Percentiles rank a stretch among this genome's conserved stretches.
These are phyloP conservation scores for Dacryopinax spathularia DNA, from an alignment of 768 basidiomycete genomes.

Conservation along the genomic window DNA sequence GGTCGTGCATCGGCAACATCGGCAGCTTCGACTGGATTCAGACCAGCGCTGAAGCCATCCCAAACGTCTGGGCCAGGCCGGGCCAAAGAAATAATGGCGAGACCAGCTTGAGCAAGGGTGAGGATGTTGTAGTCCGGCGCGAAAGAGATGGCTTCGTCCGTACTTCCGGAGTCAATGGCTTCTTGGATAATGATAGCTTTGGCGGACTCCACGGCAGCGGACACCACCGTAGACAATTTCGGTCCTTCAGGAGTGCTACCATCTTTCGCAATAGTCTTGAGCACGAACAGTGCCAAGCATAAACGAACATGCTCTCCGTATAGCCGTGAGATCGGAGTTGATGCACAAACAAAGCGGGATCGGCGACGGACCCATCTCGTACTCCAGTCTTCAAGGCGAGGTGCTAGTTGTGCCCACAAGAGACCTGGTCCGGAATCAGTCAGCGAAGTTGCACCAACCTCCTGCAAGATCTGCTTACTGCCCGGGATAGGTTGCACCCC, in stretches of 20 bases:
- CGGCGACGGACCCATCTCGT: neutral
- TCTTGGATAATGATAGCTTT: neutral
- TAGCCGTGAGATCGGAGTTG: neutral
- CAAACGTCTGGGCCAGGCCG: neutral
- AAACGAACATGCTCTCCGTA: neutral
- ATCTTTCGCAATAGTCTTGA: neutral
- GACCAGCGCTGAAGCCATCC: neutral
- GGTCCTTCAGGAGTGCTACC: neutral
- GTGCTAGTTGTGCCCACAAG: neutral
- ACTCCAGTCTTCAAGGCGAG: neutral
- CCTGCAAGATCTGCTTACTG: neutral
- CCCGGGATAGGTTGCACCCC: neutral
- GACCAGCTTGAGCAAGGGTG: neutral
- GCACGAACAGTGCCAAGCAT: neutral
- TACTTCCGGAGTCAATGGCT: neutral
- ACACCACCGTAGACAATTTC: neutral
- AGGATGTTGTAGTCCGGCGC: conserved; percentile 1
- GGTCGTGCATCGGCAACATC: neutral
- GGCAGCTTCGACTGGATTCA: neutral
- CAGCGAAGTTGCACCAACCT: no score
- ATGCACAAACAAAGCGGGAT: neutral
- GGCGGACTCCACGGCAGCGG: neutral
- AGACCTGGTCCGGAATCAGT: no score
- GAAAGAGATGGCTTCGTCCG: neutral
- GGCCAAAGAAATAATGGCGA: neutral